phyloP scores from a whole-genome alignment of 208 protist species.

The Trichomonas gallinae region DNA sequence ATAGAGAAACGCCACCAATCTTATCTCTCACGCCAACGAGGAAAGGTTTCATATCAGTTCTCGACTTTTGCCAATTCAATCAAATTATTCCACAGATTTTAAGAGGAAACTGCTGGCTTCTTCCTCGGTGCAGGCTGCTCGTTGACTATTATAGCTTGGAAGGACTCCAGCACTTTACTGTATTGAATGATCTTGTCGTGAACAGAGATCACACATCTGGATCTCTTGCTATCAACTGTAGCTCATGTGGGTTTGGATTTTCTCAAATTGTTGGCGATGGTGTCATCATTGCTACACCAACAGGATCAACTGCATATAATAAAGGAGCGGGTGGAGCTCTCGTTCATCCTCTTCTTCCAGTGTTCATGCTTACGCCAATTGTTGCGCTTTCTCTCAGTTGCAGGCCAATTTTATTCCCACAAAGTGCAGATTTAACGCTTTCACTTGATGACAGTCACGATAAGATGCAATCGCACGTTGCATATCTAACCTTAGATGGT shows the following conservation, averaged over 20 bases:
- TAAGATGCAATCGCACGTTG: background rate
- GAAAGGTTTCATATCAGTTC: background rate
- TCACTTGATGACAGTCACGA: background rate
- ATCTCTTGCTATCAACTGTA: background rate
- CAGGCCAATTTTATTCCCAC: slow-evolving; percentile 58
- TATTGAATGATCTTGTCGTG: background rate
- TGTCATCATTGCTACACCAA: slow-evolving; percentile 63
- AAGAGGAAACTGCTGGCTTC: background rate
- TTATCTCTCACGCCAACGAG: background rate
- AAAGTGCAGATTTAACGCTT: background rate
- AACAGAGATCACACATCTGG: background rate
- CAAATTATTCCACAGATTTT: background rate
- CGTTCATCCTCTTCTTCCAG: slow-evolving; percentile 40
- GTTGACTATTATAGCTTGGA: background rate
- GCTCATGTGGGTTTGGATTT: background rate
- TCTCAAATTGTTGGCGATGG: slow-evolving; percentile 6
- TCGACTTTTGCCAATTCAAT: background rate
- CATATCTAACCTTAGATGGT: background rate
- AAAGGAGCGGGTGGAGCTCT: slow-evolving; percentile 61
- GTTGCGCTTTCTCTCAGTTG: slow-evolving; percentile 61
- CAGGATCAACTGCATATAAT: slow-evolving; percentile 62
- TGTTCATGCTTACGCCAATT: slow-evolving; percentile 67
- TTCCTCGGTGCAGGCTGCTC: background rate
- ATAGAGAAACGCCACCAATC: background rate
- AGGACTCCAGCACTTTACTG: background rate